Percentiles rank a stretch among this genome's conserved stretches.
Conservation (phyloP, 345 rosid genomes). For the Erucastrum elatum region DNA sequence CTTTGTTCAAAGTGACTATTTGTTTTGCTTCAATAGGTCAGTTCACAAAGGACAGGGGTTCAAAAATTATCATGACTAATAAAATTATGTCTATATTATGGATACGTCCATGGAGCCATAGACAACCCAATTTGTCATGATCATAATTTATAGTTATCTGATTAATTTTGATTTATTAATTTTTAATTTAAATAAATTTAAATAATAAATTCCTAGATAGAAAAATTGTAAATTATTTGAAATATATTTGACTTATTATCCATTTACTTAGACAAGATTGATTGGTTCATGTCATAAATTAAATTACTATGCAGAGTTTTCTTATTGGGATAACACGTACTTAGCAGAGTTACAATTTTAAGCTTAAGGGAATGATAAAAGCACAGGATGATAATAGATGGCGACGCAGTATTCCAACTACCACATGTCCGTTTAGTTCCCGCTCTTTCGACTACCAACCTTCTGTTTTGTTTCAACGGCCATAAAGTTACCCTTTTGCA, state of each 20-base stretch:
- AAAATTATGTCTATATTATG: not conserved
- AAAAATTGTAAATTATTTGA: not conserved
- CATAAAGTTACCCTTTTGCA: constrained; percentile 12
- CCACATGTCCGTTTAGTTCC: not conserved
- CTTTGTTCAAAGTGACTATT: not conserved
- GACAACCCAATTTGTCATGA: not conserved
- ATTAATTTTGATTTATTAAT: no score
- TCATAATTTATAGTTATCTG: not conserved
- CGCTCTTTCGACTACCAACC: not conserved
- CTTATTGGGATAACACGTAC: constrained; percentile 12
- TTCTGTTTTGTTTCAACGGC: constrained; percentile 22
- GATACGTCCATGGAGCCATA: not conserved
- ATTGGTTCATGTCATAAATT: not conserved
- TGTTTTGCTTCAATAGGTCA: not conserved
- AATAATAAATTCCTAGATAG: not conserved
- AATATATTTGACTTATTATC: not conserved
- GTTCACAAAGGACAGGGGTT: not conserved
- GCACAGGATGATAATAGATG: not conserved
- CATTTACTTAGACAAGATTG: not conserved
- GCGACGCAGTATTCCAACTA: not conserved
- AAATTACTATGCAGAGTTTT: not conserved
- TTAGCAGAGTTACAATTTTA: not conserved
- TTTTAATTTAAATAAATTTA: no score
- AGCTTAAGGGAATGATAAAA: constrained; percentile 7
- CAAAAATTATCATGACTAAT: not conserved